These are phyloP conservation scores for Hirschioporus abietinus DNA, from an alignment of 768 basidiomycete genomes.

Conservation along the genomic window DNA sequence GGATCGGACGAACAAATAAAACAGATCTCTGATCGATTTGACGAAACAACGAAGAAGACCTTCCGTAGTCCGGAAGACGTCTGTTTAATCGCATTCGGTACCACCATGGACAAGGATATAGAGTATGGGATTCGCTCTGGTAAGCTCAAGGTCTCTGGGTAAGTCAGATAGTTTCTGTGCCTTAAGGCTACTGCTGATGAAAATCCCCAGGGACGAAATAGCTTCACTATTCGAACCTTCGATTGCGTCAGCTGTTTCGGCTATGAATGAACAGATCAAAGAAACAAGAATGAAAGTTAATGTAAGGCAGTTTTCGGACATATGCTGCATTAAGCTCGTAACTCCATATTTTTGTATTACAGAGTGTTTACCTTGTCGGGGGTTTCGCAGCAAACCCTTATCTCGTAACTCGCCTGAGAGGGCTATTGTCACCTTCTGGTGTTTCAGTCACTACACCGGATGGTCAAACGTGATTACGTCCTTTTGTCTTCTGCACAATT, in stretches of 20 bases:
- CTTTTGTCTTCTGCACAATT: background rate
- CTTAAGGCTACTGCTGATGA: background rate
- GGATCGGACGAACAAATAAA: slow-evolving; percentile 28
- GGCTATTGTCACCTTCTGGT: slow-evolving; percentile 29
- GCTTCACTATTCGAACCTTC: slow-evolving; percentile 41
- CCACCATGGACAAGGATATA: slow-evolving; percentile 32
- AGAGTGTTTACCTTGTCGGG: slow-evolving; percentile 46
- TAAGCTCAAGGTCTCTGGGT: slow-evolving; percentile 35
- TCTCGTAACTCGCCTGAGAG: slow-evolving; percentile 38
- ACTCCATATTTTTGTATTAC: background rate
- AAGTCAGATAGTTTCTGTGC: slow-evolving; percentile 5
- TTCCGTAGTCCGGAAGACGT: slow-evolving; percentile 35
- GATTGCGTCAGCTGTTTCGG: slow-evolving; percentile 29
- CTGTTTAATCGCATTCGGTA: slow-evolving; percentile 38
- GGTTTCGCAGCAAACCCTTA: slow-evolving; percentile 48
- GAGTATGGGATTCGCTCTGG: slow-evolving; percentile 34
- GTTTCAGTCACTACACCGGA: slow-evolving; percentile 45
- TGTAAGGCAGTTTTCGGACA: slow-evolving; percentile 17
- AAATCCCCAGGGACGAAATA: slow-evolving; percentile 26
- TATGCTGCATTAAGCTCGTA: background rate
- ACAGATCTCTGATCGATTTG: slow-evolving; percentile 34
- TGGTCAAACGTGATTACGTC: slow-evolving; percentile 41
- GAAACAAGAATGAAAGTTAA: slow-evolving; percentile 27
- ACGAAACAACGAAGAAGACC: slow-evolving; percentile 37
- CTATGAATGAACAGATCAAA: slow-evolving; percentile 28